Evolutionary conservation across 1,139 yeast genomes (phyloP), one percentile per base, ranked within the genome.

Genomic region (Taiozyma onychis): DNA sequence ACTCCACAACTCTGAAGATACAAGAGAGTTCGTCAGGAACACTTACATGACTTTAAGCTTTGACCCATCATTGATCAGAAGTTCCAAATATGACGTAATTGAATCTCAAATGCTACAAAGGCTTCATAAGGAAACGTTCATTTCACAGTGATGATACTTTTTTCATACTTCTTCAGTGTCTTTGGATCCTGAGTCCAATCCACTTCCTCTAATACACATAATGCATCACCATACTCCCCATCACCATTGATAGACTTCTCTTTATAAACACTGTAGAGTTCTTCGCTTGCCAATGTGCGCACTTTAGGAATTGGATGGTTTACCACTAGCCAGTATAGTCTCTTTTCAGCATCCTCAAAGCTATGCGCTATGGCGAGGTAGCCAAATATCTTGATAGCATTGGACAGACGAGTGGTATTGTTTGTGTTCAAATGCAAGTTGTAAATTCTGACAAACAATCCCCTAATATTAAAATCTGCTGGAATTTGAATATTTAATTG

Each of bases 381-480:
- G 42, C 70, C 71, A 62, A 77, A 74, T 0, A 76, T 55, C 48
- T 64, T 66, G 22, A 77, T 54, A 1, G 73, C 71, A 9, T 66
- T 62, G 7, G 60, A 65, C 6, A 73, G 61, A 39, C 80, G 62
- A 0, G 59, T 56, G 3, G 65, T 46, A 48, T 71, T 75, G 6
- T 68, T 61, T 1, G 80, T 77, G 51, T 75, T 75, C 42, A 80
- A 67, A 55, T 81, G 85, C 41, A 83, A 61, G 59, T 84, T 83
- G 65, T 77, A 80, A n/a, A 78, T 64, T 50, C 82, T 72, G 1
- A 78, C 73, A 56, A 68, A 83, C 3, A 82, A 62, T 0, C 75
- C 72, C 26, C 69, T 62, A 44, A 70, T 65, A 44, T 70, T 71
- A 51, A 77, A 76, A 0, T 49, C 54, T 0, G 43, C 42, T 0